Percentiles rank a stretch among this genome's conserved stretches.
These are phyloP conservation scores for Globisporangium cystogenes DNA, from an alignment of 352 stramenopile species.

Conservation along the genomic window DNA sequence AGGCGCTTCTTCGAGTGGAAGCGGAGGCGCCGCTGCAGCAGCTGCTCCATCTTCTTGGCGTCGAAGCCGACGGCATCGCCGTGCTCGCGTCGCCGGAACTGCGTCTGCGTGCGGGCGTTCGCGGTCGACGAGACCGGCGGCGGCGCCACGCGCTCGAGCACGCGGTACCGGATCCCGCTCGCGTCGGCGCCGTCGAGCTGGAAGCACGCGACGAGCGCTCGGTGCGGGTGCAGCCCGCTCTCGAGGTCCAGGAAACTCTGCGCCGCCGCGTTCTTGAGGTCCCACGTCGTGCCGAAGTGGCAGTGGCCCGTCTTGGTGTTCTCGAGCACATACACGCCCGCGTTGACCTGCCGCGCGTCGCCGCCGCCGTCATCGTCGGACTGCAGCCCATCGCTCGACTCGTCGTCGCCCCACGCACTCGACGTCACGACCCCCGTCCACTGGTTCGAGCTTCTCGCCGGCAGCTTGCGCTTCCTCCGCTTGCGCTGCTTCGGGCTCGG, in stretches of 20 bases:
- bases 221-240: constrained; percentile 35
- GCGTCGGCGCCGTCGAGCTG: constrained; percentile 33
- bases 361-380: constrained; percentile 5
- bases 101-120: background rate
- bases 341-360: constrained; percentile 38
- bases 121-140: constrained; percentile 4
- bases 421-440: constrained; percentile 9
- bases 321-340: constrained; percentile 61
- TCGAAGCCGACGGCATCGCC: constrained; percentile 24
- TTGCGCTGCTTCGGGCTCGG: background rate
- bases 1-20: constrained; percentile 27
- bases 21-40: constrained; percentile 27
- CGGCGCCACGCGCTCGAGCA: constrained; percentile 42
- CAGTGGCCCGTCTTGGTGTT: constrained; percentile 55
- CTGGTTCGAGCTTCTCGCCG: constrained; percentile 21
- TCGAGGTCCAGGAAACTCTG: constrained; percentile 45
- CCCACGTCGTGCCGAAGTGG: constrained; percentile 69
- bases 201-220: constrained; percentile 33
- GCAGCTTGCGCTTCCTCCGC: constrained; percentile 12
- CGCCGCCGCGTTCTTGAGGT: constrained; percentile 45
- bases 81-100: background rate
- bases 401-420: background rate
- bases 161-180: constrained; percentile 41
- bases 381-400: background rate
- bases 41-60: constrained; percentile 46